Base-by-base conservation (phyloP, 1,284 basidiomycete species). In the Sanguinoderma infundibulare region DNA sequence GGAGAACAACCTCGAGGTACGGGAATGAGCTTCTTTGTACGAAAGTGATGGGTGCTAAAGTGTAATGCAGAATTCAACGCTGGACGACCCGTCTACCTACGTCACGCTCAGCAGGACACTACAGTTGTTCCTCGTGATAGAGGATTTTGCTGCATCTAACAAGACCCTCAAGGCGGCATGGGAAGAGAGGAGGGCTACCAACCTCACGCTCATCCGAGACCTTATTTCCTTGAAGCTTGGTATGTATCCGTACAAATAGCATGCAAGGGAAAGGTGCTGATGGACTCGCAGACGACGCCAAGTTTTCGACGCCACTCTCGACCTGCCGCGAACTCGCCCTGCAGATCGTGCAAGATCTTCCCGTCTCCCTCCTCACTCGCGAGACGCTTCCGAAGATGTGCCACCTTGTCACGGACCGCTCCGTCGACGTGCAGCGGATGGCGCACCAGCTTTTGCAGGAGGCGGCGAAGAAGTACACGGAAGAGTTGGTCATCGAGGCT, bases 1-100 rank as follows among this genome's bases (percentile, higher is more conserved):
- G 22, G 95, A 98, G 74, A 91, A 85, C 57, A 95, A 94, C 66
- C 79, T 98, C 1, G 95, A 97, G 82, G 93, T 94, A 64, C 63
- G 80, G 15, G 74, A 14, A 9, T 35, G 3, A 17, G 14, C 9
- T 17, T 12, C 36, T 36, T 17, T 1, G 24, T 15, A 30, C 15
- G 0, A 28, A 5, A 20, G 15, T 5, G 6, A 12, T 32, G 12
- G 22, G 24, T n/a, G n/a, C 42, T 28, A n/a, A 35, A 14, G 1
- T 6, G 9, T 22, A 22, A 8, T 51, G 20, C 14, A 94, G 89
- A 84, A 81, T 53, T 83, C 83, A 17, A 84, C 86, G 0, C 78
- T 95, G 20, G 77, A 80, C 8, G 89, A 95, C 40, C 74, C 82
- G 2, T 69, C 75, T 0, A 86, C 86, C 0, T 80, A 94, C 36